Evolutionary conservation across 139 green algal genomes (phyloP), one percentile per base, ranked within the genome.

Genomic region (Chlorella ohadii): DNA sequence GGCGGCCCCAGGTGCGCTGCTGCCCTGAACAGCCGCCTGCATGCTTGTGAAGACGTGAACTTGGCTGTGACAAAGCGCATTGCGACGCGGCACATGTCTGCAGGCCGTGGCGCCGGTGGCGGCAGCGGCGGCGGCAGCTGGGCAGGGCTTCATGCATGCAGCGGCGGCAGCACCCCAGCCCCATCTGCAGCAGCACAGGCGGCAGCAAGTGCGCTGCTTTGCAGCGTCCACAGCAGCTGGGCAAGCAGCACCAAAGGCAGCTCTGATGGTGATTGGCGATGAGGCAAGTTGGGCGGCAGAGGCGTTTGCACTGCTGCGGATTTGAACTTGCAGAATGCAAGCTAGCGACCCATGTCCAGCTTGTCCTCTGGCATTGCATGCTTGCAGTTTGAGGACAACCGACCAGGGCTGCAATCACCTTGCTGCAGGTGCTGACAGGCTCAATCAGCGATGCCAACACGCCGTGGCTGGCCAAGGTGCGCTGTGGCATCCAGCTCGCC

Each of bases 381-480:
- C 12, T 2, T 20, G 12, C 51, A 59, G 51, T 22, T 20, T 59
- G 51, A 3, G 9, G 51, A 9, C 51, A 59, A 59, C 51, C 3
- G 51, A 2, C 51, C 51, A 20, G 51, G 51, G 12, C 19, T 59
- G 9, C 51, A 4, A 2, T 22, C 11, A 23, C 51, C 15, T 13
- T 22, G 51, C 51, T 59, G 51, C 51, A 59, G 51, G 89, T 98
- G 28, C 85, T 98, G 25, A 89, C 83, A 2, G 95, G 95, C 17
- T 91, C 90, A 68, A 92, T 97, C 20, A 63, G 64, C 16, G 94
- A 97, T 85, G 85, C 89, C 7, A 97, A 97, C 85, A 94, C 90
- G 1, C 89, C 91, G 16, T 96, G 89, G 88, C 90, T 97, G 17
- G 93, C 94, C 55, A 93, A 93, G 66, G 77, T 72, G 47, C 39